A percentile compares a stretch with the other conserved stretches of the same genome.
Conservation (phyloP, 2,329 filamentous ascomycete species). For the Stylonectria norvegica region DNA sequence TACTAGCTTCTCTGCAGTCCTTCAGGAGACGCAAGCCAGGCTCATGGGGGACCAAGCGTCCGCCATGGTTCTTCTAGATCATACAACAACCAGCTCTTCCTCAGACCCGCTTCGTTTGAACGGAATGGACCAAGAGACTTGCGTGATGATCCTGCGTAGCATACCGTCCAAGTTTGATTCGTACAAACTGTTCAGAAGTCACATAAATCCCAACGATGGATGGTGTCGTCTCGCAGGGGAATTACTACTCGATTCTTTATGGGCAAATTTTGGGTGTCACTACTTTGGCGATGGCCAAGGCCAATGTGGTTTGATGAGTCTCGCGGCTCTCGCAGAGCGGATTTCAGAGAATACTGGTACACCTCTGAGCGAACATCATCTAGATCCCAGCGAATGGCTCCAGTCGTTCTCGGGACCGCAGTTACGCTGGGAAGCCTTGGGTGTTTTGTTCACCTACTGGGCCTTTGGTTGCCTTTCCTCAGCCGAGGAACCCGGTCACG, state of each 20-base stretch:
- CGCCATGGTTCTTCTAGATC: no score
- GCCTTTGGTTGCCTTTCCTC: slow-evolving; percentile 2
- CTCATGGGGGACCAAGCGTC: neutral
- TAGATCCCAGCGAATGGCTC: slow-evolving; percentile 31
- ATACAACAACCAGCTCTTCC: no score
- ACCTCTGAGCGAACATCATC: slow-evolving; percentile 31
- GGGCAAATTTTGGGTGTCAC: slow-evolving; percentile 14
- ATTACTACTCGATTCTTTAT: slow-evolving; percentile 13
- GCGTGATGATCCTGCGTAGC: neutral
- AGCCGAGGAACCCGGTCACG: slow-evolving; percentile 5
- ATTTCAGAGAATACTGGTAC: slow-evolving; percentile 35
- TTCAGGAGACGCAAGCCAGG: neutral
- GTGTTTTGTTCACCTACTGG: slow-evolving; percentile 30
- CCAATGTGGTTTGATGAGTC: slow-evolving; percentile 4
- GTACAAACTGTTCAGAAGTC: neutral
- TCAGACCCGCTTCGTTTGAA: no score
- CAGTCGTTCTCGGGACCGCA: slow-evolving; percentile 33
- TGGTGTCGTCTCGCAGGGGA: slow-evolving; percentile 14
- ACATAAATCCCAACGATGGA: slow-evolving; percentile 15
- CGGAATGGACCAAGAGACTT: no score
- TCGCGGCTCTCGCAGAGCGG: slow-evolving; percentile 9
- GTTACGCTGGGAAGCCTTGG: slow-evolving; percentile 38
- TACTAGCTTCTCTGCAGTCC: neutral
- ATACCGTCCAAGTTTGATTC: neutral
- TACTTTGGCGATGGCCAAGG: neutral